phyloP scores from a whole-genome alignment of 768 basidiomycete species.

The Wakefieldia striispora region DNA sequence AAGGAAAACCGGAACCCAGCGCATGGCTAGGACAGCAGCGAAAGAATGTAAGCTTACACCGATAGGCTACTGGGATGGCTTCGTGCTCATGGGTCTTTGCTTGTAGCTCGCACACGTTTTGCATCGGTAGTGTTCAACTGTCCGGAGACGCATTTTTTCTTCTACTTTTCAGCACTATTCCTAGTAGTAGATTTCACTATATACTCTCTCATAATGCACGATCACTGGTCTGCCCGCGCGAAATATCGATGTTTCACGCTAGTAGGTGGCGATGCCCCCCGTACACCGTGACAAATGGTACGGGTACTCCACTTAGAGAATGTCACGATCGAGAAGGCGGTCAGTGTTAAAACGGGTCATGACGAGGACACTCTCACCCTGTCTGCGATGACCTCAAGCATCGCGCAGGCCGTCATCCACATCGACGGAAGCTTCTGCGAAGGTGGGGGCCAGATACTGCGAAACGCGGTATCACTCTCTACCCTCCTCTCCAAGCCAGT shows the following conservation, averaged over 20 bases:
- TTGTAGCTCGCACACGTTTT: slow-evolving; percentile 31
- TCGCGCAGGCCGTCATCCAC: slow-evolving; percentile 15
- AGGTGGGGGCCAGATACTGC: slow-evolving; percentile 71
- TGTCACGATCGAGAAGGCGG: too few species aligned
- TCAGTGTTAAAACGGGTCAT: too few species aligned
- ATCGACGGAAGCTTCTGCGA: slow-evolving; percentile 47
- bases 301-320: too few species aligned
- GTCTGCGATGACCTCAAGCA: slow-evolving; percentile 7
- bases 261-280: too few species aligned
- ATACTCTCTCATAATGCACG: too few species aligned
- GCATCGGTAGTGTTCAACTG: slow-evolving; percentile 16
- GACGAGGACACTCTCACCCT: neutral
- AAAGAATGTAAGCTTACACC: slow-evolving; percentile 34
- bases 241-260: too few species aligned
- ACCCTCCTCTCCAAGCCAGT: slow-evolving; percentile 61
- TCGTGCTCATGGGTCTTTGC: slow-evolving; percentile 1
- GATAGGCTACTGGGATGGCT: neutral
- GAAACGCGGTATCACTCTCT: slow-evolving; percentile 67
- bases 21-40: slow-evolving; percentile 75
- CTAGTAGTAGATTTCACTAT: too few species aligned
- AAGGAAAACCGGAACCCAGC: slow-evolving; percentile 46
- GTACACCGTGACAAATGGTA: too few species aligned
- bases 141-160: neutral
- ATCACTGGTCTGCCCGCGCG: neutral
- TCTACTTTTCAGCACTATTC: neutral